Percentiles rank a stretch among this genome's conserved stretches.
These are phyloP conservation scores for Colletotrichum magnum DNA, from an alignment of 2,329 filamentous ascomycete genomes.

Conservation along the genomic window DNA sequence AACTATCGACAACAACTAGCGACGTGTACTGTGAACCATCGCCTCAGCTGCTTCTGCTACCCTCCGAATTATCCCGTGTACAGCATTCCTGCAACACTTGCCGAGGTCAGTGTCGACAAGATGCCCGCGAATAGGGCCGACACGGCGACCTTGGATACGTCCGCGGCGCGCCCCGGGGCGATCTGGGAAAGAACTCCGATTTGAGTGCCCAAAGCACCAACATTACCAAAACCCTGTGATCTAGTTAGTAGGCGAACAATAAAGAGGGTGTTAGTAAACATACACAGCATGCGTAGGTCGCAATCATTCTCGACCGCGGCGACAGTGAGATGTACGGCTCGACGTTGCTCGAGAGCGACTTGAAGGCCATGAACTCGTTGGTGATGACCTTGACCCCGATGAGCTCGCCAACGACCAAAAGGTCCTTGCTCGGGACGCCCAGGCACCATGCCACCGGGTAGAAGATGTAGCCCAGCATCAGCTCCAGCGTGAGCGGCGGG, in stretches of 20 bases:
- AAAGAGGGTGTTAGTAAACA: neutral
- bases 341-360: constrained; percentile 28
- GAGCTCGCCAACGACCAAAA: constrained; percentile 28
- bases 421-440: constrained; percentile 62
- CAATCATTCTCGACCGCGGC: constrained; percentile 31
- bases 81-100: constrained; percentile 35
- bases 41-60: neutral
- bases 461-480: constrained; percentile 80
- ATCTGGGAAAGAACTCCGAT: constrained; percentile 37
- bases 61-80: constrained; percentile 19
- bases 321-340: constrained; percentile 37
- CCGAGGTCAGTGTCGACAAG: constrained; percentile 33
- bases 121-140: constrained; percentile 35
- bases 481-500: constrained; percentile 70
- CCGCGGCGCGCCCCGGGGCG: constrained; percentile 29
- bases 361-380: constrained; percentile 34
- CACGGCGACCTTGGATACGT: constrained; percentile 32
- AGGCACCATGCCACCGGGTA: constrained; percentile 81
- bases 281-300: constrained; percentile 35
- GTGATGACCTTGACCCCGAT: constrained; percentile 37
- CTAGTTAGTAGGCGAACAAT: neutral
- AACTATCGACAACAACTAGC: too few species aligned
- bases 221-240: constrained; percentile 27
- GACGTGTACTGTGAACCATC: too few species aligned
- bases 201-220: constrained; percentile 34